Percentiles rank a stretch among this genome's conserved stretches.
Evolutionary conservation across 78 protist species (phyloP).

Genomic region (Pigoraptor vietnamica): DNA sequence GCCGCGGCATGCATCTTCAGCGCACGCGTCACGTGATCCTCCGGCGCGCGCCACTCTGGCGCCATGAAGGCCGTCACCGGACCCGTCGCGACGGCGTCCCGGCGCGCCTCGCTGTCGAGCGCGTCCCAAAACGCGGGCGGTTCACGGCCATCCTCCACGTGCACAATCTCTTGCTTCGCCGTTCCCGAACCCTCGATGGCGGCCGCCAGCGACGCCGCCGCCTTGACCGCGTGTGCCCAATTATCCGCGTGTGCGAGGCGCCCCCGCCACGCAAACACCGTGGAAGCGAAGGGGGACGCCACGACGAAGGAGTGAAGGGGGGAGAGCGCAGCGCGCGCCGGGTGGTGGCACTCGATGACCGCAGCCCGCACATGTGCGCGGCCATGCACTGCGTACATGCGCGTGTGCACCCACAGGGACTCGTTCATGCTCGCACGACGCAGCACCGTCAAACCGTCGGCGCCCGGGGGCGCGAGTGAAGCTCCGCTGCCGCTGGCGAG

Average conservation of each 20-base stretch:
- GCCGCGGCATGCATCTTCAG: neutral
- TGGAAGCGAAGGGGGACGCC: neutral
- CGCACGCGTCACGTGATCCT: neutral
- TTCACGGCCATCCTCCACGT: neutral
- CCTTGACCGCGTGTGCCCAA: neutral
- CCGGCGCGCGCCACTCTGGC: neutral
- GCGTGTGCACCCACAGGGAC: neutral
- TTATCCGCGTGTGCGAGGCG: neutral
- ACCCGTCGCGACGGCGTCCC: neutral
- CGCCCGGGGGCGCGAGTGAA: neutral
- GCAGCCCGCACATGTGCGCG: neutral
- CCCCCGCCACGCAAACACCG: neutral
- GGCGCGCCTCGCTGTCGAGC: neutral
- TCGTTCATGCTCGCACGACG: neutral
- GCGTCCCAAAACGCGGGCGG: neutral
- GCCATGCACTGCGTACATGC: neutral
- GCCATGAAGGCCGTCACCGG: neutral
- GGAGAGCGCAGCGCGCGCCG: neutral
- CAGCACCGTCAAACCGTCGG: neutral
- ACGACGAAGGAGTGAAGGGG: neutral
- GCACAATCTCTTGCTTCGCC: neutral
- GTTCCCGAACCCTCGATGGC: neutral
- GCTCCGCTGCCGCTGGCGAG: too few relatives aligned
- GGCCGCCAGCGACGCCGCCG: neutral
- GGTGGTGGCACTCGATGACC: neutral